A percentile compares a stretch with the other conserved stretches of the same genome.
phyloP scores from a whole-genome alignment of 2,329 filamentous ascomycete genomes.

The Penicillium freii region DNA sequence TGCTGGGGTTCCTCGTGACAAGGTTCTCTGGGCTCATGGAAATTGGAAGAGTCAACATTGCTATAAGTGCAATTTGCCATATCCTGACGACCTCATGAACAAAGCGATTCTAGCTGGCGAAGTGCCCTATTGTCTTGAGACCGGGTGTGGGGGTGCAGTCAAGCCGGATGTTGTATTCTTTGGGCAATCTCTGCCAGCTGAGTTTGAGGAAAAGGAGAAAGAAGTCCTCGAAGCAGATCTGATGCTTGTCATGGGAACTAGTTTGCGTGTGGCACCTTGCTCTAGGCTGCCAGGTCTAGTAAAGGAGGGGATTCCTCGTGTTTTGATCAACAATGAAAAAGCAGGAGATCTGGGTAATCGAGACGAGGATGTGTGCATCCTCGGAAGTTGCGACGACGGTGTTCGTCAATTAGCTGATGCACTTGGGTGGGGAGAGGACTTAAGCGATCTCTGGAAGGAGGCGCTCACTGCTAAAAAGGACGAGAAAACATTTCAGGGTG shows the following conservation, averaged over 20 bases:
- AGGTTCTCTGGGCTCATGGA: conserved; percentile 81
- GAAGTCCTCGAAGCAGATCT: conserved; percentile 62
- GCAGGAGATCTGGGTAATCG: conserved; percentile 72
- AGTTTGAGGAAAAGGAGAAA: conserved; percentile 56
- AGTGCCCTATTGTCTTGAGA: conserved; percentile 63
- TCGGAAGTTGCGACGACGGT: conserved; percentile 74
- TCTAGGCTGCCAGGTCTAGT: conserved; percentile 67
- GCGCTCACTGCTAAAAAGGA: conserved; percentile 60
- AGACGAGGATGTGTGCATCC: conserved; percentile 70
- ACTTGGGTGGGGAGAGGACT: conserved; percentile 75
- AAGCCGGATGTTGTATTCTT: conserved; percentile 90
- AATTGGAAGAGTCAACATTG: conserved; percentile 82
- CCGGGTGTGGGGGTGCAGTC: conserved; percentile 66
- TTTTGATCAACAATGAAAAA: conserved; percentile 76
- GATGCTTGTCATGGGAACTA: conserved; percentile 75
- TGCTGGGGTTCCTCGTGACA: conserved; percentile 71
- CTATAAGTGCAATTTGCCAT: conserved; percentile 70
- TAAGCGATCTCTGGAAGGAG: conserved; percentile 67
- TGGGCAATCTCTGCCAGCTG: conserved; percentile 62
- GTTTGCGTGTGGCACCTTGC: conserved; percentile 76
- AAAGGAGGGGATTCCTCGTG: conserved; percentile 58
- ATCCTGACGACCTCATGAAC: conserved; percentile 67
- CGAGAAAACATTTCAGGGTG: conserved; percentile 34
- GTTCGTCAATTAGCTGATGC: conserved; percentile 69
- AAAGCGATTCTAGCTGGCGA: conserved; percentile 61